Evolutionary conservation across 768 basidiomycete species (phyloP).

Genomic region (Lepiota venenata): DNA sequence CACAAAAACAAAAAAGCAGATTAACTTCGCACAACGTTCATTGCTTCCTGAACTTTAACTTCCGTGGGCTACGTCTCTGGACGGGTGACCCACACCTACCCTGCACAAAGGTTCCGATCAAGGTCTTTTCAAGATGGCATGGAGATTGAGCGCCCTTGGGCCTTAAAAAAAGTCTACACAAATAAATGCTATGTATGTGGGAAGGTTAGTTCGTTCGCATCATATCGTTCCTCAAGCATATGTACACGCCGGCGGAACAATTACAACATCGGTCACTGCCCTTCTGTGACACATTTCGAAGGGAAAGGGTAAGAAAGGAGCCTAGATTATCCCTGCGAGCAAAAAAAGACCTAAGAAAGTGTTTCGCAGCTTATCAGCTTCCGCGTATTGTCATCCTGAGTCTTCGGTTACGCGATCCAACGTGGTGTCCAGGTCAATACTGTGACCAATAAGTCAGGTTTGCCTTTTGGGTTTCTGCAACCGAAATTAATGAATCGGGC

Average conservation of each 20-base stretch:
- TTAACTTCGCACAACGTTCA: no score
- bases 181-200: no score
- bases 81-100: no score
- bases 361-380: background rate
- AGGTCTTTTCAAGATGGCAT: no score
- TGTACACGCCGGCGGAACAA: conserved; percentile 5
- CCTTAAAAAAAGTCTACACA: no score
- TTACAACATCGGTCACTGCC: background rate
- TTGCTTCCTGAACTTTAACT: no score
- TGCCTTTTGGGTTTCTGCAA: conserved; percentile 2
- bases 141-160: no score
- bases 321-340: background rate
- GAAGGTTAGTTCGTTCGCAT: no score
- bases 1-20: no score
- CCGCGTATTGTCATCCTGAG: background rate
- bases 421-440: background rate
- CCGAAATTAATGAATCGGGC: background rate
- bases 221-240: no score
- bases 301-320: background rate
- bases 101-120: no score
- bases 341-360: background rate
- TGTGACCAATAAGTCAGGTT: background rate
- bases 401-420: background rate
- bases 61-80: no score
- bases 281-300: conserved; percentile 9